Conservation (phyloP, 768 basidiomycete genomes). For the Lactifluus rugatus region DNA sequence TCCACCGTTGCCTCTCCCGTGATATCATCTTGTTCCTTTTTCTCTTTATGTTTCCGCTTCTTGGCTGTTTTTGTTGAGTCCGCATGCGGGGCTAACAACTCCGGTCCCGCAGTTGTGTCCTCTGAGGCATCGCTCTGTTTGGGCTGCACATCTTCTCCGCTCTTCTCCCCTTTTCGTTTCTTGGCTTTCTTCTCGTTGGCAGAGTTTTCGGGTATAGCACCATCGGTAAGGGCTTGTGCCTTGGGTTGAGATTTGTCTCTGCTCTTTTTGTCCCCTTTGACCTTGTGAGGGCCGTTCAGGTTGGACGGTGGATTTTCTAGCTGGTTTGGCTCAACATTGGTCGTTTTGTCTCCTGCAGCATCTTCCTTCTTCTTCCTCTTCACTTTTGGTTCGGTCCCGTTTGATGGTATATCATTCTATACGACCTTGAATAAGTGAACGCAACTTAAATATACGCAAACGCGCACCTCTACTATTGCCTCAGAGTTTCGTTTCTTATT, state of each 20-base stretch:
- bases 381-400: constrained; percentile 15
- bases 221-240: constrained; percentile 12
- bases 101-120: background rate
- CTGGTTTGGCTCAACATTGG: background rate
- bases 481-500: background rate
- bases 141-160: constrained; percentile 12
- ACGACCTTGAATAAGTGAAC: background rate
- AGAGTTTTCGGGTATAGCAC: background rate
- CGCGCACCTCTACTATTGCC: background rate
- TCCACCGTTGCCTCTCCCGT: too few species aligned
- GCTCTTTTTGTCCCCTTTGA: constrained; percentile 19
- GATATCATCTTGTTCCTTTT: background rate
- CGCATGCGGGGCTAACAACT: background rate
- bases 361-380: constrained; percentile 27
- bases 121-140: background rate
- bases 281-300: constrained; percentile 9
- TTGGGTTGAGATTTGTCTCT: constrained; percentile 1
- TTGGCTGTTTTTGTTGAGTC: background rate
- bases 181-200: constrained; percentile 25
- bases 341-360: background rate
- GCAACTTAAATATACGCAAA: background rate
- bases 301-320: background rate
- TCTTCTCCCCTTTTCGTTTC: constrained; percentile 23
- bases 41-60: constrained; percentile 18
- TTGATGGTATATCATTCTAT: background rate